Base-by-base conservation (phyloP, 2,329 filamentous ascomycete genomes). In the Plenodomus biglobosus region DNA sequence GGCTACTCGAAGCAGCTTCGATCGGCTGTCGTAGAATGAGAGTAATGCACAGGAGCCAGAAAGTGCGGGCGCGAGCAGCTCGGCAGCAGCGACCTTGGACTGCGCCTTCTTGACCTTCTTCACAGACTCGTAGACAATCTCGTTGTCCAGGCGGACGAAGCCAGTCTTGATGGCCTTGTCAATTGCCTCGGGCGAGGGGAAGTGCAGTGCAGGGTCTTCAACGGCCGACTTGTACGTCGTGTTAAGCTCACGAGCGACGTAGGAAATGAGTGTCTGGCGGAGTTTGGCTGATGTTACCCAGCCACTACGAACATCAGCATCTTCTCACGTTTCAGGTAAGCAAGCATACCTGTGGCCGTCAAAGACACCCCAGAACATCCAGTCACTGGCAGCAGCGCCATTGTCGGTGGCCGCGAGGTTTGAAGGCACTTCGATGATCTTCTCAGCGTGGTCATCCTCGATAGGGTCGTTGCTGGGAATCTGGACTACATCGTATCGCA, bases 281-380 rank as follows among this genome's bases (percentile, higher is more conserved):
- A 99, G 78, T 68, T 96, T 97, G 17, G 94, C 94, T 34, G 94
- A 97, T 6, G 94, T 99, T 3, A 94, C 96, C 94, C 94, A 99
- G 60, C 94, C 94, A 38, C 90, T 95, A 61, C 47, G 13, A 20
- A 27, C 1, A 36, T 39, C 48, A 60, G 53, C 24, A 53, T 18
- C 34, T 38, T n/a, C 32, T 38, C 21, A 43, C 11, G 16, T n/a
- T 18, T 3, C 16, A 19, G 19, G 16, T 16, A 8, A 18, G 18
- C 17, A 10, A 21, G 10, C 82, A 73, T 77, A 92, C 90, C 89
- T 90, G 73, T 99, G 94, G 0, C 94, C 94, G 68, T 99, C 94
- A 72, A 97, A 99, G 16, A 99, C 92, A 48, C 92, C 94, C 94
- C 95, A 99, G 72, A 99, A 99, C 91, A 97, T 97, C 94, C 94